Conservation (phyloP, 2,329 filamentous ascomycete genomes). For the Fusarium camptoceras region DNA sequence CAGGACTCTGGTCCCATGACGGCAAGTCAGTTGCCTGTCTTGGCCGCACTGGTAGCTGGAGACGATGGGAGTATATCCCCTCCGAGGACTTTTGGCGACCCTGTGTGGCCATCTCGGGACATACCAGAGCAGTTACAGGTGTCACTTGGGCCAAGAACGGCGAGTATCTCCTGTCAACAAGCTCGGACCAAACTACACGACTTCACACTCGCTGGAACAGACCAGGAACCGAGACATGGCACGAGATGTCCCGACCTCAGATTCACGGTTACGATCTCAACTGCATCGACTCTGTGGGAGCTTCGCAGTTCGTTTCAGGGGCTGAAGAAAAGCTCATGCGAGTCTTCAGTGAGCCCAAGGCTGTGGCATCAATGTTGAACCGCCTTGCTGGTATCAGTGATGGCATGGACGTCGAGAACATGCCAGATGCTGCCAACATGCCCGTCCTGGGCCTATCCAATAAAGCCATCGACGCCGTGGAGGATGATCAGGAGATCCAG, state of each 20-base stretch:
- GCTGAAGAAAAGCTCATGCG: conserved; percentile 98
- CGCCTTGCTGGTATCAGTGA: conserved; percentile 72
- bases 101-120: conserved; percentile 81
- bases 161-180: conserved; percentile 87
- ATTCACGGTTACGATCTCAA: conserved; percentile 99
- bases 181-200: conserved; percentile 91
- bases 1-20: conserved; percentile 88
- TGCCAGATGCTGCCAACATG: conserved; percentile 93
- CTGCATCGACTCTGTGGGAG: conserved; percentile 82
- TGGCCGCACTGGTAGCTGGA: conserved; percentile 93
- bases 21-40: conserved; percentile 82
- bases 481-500: conserved; percentile 61
- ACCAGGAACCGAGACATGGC: conserved; percentile 73
- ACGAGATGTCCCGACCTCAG: conserved; percentile 94
- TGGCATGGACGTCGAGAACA: conserved; percentile 53
- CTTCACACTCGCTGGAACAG: conserved; percentile 84
- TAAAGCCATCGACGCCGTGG: conserved; percentile 79
- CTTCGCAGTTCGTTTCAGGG: conserved; percentile 87
- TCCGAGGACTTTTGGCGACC: conserved; percentile 79
- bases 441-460: conserved; percentile 96
- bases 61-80: conserved; percentile 78
- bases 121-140: conserved; percentile 83
- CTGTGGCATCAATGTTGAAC: conserved; percentile 79
- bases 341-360: conserved; percentile 90
- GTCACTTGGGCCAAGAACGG: conserved; percentile 87